Conservation (phyloP, 257 asterid genomes). For the Solanum tarapatanum region DNA sequence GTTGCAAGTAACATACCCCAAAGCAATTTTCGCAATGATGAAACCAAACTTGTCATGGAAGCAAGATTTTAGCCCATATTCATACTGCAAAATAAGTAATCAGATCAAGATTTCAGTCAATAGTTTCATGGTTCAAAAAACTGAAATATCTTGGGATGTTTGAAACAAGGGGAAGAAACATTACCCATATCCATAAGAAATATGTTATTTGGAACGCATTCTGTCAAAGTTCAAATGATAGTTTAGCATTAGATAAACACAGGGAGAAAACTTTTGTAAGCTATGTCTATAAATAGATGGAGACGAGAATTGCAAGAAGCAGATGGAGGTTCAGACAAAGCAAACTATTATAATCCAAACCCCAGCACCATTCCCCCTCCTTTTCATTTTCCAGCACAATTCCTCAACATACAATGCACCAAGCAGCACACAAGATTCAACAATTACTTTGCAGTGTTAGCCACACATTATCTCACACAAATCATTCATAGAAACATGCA, state of each 20-base stretch:
- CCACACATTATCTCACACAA: not conserved
- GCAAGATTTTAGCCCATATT: conserved; percentile 52
- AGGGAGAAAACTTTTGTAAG: not conserved
- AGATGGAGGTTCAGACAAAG: not conserved
- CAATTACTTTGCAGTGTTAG: not conserved
- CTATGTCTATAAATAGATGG: not conserved
- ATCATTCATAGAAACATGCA: not conserved
- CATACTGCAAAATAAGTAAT: conserved; percentile 34
- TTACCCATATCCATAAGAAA: conserved; percentile 26
- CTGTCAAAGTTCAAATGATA: not conserved
- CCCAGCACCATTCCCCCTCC: not conserved
- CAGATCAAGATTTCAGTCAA: not conserved
- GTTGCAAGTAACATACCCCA: conserved; percentile 43
- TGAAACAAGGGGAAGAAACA: not conserved
- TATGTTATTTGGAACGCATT: conserved; percentile 25
- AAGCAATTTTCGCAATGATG: conserved; percentile 38
- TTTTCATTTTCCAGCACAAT: not conserved
- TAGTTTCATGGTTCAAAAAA: not conserved
- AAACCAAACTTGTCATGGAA: conserved; percentile 49
- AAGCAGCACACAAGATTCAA: not conserved
- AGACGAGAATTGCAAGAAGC: not conserved
- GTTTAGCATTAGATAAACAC: not conserved
- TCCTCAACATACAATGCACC: not conserved
- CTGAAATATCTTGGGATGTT: not conserved
- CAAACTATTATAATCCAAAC: not conserved